phyloP scores from a whole-genome alignment of 805 yeast genomes.

The Suhomyces sp. region DNA sequence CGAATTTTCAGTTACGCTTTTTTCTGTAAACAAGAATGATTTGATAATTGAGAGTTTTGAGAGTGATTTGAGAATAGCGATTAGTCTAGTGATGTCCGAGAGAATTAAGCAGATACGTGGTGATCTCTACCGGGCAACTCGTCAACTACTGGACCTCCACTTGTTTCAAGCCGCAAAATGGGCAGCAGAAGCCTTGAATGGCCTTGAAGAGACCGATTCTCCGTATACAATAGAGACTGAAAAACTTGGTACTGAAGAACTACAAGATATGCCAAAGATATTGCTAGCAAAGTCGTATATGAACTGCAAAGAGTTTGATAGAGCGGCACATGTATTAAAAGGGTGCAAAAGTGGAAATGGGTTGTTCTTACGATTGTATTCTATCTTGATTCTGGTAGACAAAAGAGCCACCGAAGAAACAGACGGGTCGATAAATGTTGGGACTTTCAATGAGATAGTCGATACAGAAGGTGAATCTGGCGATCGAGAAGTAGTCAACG shows the following conservation, averaged over 20 bases:
- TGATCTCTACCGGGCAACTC: conserved; percentile 28
- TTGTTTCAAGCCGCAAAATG: conserved; percentile 75
- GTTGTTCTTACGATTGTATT: conserved; percentile 62
- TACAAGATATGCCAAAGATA: conserved; percentile 39
- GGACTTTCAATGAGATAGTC: conserved; percentile 21
- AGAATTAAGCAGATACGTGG: conserved; percentile 9
- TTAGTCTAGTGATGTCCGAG: neutral
- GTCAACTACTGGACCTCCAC: conserved; percentile 52
- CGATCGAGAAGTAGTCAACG: conserved; percentile 12
- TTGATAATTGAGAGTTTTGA: too few relatives aligned
- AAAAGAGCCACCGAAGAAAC: conserved; percentile 66
- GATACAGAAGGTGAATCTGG: conserved; percentile 3
- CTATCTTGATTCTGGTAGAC: conserved; percentile 75
- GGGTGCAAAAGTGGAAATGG: conserved; percentile 51
- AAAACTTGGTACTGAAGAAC: conserved; percentile 2
- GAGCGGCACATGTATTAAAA: conserved; percentile 62
- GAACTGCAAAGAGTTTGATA: conserved; percentile 78
- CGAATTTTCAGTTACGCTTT: neutral
- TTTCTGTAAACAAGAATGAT: too few relatives aligned
- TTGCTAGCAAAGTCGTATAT: conserved; percentile 70
- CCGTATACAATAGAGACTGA: neutral
- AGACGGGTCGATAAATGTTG: conserved; percentile 58
- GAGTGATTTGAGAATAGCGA: too few relatives aligned
- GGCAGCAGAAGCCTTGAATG: conserved; percentile 77
- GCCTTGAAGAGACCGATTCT: conserved; percentile 30